Conservation (phyloP, 495 filamentous ascomycete species). For the Melanomma pulvis-pyrius region DNA sequence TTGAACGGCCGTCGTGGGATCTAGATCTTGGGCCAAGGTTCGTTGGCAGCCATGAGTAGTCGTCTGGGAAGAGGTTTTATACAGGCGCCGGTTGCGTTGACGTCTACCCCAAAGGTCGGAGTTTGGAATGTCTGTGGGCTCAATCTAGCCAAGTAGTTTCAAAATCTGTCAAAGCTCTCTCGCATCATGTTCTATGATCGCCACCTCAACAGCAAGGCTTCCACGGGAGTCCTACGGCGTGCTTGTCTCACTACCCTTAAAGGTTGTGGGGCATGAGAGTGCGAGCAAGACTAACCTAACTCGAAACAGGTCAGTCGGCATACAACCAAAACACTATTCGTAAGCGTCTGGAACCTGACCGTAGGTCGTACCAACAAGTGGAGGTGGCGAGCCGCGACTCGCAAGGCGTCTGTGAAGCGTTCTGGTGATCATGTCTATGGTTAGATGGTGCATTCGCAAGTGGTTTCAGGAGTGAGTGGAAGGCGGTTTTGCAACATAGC, state of each 20-base stretch:
- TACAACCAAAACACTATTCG: not conserved
- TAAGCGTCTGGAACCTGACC: not conserved
- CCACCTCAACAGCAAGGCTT: not conserved
- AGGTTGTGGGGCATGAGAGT: not conserved
- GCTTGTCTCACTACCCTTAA: not conserved
- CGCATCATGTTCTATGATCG: not conserved
- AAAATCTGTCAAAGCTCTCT: slow-evolving; percentile 9
- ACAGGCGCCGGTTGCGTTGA: not conserved
- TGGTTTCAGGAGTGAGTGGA: not conserved
- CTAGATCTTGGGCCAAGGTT: slow-evolving; percentile 75
- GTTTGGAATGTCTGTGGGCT: not conserved
- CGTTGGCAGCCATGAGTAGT: slow-evolving; percentile 36
- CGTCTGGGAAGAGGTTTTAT: not conserved
- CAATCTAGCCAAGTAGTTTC: slow-evolving; percentile 4
- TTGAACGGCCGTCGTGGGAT: slow-evolving; percentile 87
- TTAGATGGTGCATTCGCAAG: not conserved
- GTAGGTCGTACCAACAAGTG: not conserved
- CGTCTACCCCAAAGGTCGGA: not conserved
- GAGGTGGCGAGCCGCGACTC: not conserved
- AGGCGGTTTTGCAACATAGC: not conserved
- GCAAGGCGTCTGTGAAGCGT: not conserved
- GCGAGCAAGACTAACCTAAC: not conserved
- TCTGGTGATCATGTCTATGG: not conserved
- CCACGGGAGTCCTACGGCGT: not conserved
- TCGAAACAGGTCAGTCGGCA: slow-evolving; percentile 1